A percentile compares a stretch with the other conserved stretches of the same genome.
These are phyloP conservation scores for Coffea humblotiana DNA, from an alignment of 305 asterid genomes.

Conservation along the genomic window DNA sequence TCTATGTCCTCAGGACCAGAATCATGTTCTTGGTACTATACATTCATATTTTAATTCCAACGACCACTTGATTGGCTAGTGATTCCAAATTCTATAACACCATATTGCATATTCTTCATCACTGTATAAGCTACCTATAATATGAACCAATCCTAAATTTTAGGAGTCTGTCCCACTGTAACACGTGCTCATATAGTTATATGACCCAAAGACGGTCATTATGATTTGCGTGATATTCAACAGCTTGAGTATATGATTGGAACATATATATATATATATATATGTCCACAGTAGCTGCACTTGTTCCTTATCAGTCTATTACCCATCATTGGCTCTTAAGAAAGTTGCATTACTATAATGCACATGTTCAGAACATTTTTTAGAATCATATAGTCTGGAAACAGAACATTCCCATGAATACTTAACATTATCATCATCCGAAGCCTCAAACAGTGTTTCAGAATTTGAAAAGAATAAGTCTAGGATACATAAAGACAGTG, in stretches of 20 bases:
- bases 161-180: not conserved
- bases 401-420: not conserved
- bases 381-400: not conserved
- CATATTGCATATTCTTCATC: not conserved
- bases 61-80: not conserved
- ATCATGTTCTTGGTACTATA: not conserved
- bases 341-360: not conserved
- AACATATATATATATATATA: not conserved
- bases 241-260: not conserved
- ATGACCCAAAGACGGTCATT: not conserved
- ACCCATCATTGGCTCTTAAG: not conserved
- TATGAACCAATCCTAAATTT: not conserved
- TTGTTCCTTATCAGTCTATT: not conserved
- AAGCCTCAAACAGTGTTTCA: not conserved
- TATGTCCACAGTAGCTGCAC: not conserved
- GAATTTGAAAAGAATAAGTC: not conserved
- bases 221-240: not conserved
- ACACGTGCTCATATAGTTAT: not conserved
- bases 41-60: not conserved
- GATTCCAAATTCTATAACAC: not conserved
- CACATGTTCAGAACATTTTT: not conserved
- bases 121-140: not conserved
- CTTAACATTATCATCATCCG: not conserved
- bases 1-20: not conserved
- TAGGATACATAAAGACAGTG: not conserved